Conservation (phyloP, 2,329 filamentous ascomycete species). For the Knufia fluminis region DNA sequence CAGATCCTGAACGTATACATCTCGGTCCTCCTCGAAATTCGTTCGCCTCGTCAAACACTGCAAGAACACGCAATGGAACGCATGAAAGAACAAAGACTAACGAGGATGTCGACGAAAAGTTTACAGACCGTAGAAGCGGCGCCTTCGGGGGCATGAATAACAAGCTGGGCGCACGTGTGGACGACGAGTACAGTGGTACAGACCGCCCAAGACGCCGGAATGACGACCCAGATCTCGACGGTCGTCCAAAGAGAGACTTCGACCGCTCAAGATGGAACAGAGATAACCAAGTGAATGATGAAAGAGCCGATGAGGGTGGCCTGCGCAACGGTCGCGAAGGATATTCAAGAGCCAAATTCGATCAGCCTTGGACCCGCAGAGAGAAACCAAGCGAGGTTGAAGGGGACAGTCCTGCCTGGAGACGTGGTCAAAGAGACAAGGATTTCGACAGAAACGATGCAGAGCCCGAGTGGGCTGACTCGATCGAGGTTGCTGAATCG, state of each 20-base stretch:
- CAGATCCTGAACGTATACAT: slow-evolving; percentile 63
- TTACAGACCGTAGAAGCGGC: slow-evolving; percentile 3
- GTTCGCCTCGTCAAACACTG: slow-evolving; percentile 64
- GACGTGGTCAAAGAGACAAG: slow-evolving; percentile 35
- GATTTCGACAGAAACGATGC: slow-evolving; percentile 56
- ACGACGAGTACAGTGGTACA: slow-evolving; percentile 47
- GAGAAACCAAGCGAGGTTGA: slow-evolving; percentile 33
- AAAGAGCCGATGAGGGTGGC: slow-evolving; percentile 15
- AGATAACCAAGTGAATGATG: slow-evolving; percentile 17
- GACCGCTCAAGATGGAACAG: slow-evolving; percentile 21
- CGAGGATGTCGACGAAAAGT: background rate
- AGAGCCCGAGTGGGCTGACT: slow-evolving; percentile 83
- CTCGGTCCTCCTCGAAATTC: slow-evolving; percentile 75
- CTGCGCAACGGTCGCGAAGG: slow-evolving; percentile 18
- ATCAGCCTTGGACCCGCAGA: slow-evolving; percentile 66
- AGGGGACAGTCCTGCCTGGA: slow-evolving; percentile 58
- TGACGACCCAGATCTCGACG: slow-evolving; percentile 5
- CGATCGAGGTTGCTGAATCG: slow-evolving; percentile 43
- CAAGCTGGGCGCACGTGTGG: slow-evolving; percentile 31
- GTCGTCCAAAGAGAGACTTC: slow-evolving; percentile 14
- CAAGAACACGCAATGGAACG: slow-evolving; percentile 21
- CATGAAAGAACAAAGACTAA: slow-evolving; percentile 16
- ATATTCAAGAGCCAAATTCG: slow-evolving; percentile 46
- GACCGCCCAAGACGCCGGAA: slow-evolving; percentile 37
- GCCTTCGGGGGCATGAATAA: background rate